Conservation (phyloP, 2,329 filamentous ascomycete species). For the Westerdykella ornata region DNA sequence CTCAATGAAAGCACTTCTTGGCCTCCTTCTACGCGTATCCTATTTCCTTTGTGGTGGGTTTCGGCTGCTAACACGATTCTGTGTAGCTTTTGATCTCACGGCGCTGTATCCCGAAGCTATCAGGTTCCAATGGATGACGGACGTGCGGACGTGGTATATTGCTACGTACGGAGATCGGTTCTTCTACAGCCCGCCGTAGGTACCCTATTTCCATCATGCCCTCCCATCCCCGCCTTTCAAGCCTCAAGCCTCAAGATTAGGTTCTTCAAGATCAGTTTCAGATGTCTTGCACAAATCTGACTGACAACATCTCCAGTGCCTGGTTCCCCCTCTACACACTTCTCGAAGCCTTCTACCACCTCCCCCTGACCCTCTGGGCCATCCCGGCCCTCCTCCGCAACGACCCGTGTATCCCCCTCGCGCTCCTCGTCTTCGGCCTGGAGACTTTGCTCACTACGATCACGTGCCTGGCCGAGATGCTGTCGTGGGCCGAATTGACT, state of each 20-base stretch:
- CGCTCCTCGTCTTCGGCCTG: conserved; percentile 54
- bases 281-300: conserved; percentile 1
- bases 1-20: not conserved
- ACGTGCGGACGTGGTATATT: conserved; percentile 53
- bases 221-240: not conserved
- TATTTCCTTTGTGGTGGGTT: not conserved
- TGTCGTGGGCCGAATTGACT: conserved; percentile 44
- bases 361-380: conserved; percentile 56
- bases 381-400: conserved; percentile 51
- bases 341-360: conserved; percentile 56
- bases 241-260: not conserved
- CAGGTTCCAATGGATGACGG: conserved; percentile 44
- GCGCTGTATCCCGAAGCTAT: conserved; percentile 51
- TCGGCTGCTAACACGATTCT: not conserved
- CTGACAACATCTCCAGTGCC: conserved; percentile 17
- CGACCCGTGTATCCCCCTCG: conserved; percentile 52
- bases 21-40: not conserved
- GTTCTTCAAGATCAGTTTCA: conserved; percentile 1
- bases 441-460: conserved; percentile 57
- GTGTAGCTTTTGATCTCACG: conserved; percentile 53
- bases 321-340: conserved; percentile 55
- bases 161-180: conserved; percentile 57
- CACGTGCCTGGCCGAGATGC: conserved; percentile 56
- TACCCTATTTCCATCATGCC: not conserved
- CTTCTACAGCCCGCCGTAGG: conserved; percentile 51